These are phyloP conservation scores for Pestalotiopsis sp. DNA, from an alignment of 2,329 filamentous ascomycete species.

Conservation along the genomic window DNA sequence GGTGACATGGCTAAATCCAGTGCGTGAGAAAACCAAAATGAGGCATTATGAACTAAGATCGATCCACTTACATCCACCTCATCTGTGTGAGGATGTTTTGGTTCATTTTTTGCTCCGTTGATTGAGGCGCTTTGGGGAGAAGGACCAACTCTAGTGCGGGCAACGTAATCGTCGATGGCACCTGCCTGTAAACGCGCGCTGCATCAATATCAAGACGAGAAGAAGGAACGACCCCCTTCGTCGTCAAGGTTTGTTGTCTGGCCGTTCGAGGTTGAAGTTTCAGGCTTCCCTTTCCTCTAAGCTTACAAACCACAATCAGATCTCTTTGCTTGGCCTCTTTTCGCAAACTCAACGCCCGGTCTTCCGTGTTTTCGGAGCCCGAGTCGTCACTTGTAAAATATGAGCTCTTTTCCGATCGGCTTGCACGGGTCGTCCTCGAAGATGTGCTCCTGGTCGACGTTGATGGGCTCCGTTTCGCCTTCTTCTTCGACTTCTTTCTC, in stretches of 20 bases:
- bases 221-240: not conserved
- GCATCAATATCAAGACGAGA: not conserved
- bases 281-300: not conserved
- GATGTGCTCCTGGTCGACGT: not conserved
- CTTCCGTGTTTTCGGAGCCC: not conserved
- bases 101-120: not conserved
- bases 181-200: not conserved
- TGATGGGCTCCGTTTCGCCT: not conserved
- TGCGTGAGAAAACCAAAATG: too few relatives aligned
- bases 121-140: not conserved
- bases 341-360: not conserved
- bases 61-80: not conserved
- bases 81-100: not conserved
- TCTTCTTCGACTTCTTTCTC: not conserved
- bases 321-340: not conserved
- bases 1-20: not conserved
- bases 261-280: too few relatives aligned
- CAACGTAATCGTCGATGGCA: not conserved
- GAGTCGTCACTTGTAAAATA: too few relatives aligned
- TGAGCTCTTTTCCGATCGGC: not conserved
- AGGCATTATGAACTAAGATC: too few relatives aligned
- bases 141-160: not conserved
- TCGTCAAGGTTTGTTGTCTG: not conserved
- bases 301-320: not conserved
- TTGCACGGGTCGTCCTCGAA: not conserved